phyloP scores from a whole-genome alignment of 441 rosid genomes.

The Viola pubescens region DNA sequence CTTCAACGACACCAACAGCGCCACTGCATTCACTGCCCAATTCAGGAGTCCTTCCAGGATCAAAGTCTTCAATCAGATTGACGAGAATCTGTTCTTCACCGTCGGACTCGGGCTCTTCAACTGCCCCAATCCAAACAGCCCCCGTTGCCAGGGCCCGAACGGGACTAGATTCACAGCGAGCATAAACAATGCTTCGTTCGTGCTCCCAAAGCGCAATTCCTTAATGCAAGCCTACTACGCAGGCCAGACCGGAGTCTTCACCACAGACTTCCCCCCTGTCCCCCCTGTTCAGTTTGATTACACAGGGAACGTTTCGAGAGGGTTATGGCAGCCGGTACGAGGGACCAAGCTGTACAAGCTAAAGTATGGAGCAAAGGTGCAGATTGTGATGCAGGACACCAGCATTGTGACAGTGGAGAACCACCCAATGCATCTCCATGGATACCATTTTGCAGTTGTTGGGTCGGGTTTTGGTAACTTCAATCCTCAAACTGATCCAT shows the following conservation, averaged over 20 bases:
- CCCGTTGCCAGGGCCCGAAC: conserved; percentile 80
- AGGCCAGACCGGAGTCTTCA: conserved; percentile 59
- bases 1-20: conserved; percentile 70
- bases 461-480: conserved; percentile 83
- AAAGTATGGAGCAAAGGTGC: conserved; percentile 61
- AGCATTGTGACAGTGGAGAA: conserved; percentile 67
- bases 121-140: conserved; percentile 49
- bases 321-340: conserved; percentile 55
- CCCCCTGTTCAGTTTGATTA: conserved; percentile 67
- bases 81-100: conserved; percentile 60
- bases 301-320: conserved; percentile 65
- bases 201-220: conserved; percentile 58
- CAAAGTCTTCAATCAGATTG: conserved; percentile 55
- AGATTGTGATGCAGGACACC: conserved; percentile 72
- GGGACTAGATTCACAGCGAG: conserved; percentile 80
- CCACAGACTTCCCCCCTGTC: conserved; percentile 66
- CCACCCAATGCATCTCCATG: conserved; percentile 91
- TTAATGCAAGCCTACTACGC: conserved; percentile 73
- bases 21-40: conserved; percentile 42
- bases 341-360: conserved; percentile 66
- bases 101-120: conserved; percentile 71
- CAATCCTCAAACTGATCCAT: conserved; percentile 46
- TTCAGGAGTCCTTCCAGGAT: conserved; percentile 43
- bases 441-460: conserved; percentile 68
- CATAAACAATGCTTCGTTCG: conserved; percentile 76